Conservation (phyloP, 495 filamentous ascomycete species). For the Penicillium herquei region DNA sequence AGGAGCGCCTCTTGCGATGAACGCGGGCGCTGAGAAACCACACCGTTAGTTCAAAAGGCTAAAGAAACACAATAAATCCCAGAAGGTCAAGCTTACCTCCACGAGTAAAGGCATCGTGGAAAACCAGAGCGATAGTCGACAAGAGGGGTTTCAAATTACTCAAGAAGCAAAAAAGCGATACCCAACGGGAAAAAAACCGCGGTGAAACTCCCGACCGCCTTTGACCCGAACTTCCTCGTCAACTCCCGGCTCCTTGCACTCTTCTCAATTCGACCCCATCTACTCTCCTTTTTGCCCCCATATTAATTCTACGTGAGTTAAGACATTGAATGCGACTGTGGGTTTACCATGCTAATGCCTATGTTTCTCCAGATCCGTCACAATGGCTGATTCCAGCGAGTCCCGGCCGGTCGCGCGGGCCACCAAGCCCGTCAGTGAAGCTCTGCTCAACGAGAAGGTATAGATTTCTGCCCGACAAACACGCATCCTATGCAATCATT, state of each 20-base stretch:
- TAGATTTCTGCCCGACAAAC: constrained; percentile 2
- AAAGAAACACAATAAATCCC: too few relatives aligned
- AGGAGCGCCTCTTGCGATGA: constrained; percentile 51
- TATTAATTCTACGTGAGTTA: constrained; percentile 14
- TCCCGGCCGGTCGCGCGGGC: constrained; percentile 51
- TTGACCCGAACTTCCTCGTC: constrained; percentile 32
- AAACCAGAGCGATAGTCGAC: constrained; percentile 17
- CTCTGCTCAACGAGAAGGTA: constrained; percentile 95
- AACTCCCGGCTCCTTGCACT: constrained; percentile 35
- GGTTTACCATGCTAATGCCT: background rate
- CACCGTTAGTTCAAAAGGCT: constrained; percentile 14
- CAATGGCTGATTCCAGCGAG: constrained; percentile 58
- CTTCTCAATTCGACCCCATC: constrained; percentile 19
- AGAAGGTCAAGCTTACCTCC: constrained; percentile 31
- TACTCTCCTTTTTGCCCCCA: constrained; percentile 21
- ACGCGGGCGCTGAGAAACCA: constrained; percentile 33
- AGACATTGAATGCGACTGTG: background rate
- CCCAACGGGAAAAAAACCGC: constrained; percentile 23
- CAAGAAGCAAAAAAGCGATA: constrained; percentile 26
- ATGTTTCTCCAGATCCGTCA: constrained; percentile 25
- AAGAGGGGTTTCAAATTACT: constrained; percentile 10
- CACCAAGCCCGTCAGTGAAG: constrained; percentile 84
- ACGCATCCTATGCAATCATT: background rate
- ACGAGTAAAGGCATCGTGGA: constrained; percentile 40
- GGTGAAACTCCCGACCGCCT: constrained; percentile 47